Evolutionary conservation across 2,329 filamentous ascomycete genomes (phyloP).

Genomic region (Phialemoniopsis sp.): DNA sequence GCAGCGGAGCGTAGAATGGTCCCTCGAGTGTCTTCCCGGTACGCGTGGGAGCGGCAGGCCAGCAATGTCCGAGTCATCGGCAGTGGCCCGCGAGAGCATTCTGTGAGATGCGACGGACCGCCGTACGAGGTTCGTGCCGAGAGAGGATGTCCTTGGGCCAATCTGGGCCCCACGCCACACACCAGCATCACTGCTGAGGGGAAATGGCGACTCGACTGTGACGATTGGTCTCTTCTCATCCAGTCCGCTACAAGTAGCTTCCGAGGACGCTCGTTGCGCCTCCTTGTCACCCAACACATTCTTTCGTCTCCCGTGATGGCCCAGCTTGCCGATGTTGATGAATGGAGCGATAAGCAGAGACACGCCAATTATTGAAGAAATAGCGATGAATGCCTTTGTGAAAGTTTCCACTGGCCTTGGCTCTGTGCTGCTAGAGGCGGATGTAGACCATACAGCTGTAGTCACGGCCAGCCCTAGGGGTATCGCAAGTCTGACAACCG

Average conservation of each 20-base stretch:
- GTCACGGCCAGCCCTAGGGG: conserved; percentile 24
- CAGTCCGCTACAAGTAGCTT: background rate
- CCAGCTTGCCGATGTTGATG: conserved; percentile 22
- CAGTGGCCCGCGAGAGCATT: background rate
- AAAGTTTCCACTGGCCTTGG: conserved; percentile 17
- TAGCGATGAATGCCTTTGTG: conserved; percentile 22
- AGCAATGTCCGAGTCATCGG: background rate
- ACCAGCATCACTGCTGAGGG: background rate
- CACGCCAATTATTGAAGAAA: conserved; percentile 19
- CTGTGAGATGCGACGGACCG: background rate
- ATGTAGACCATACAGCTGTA: conserved; percentile 26
- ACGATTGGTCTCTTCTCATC: background rate
- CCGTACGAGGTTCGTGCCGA: background rate
- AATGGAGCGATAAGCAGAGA: conserved; percentile 22
- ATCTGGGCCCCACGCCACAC: background rate
- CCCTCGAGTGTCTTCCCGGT: background rate
- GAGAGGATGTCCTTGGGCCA: background rate
- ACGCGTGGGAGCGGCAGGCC: background rate
- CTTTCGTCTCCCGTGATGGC: conserved; percentile 1
- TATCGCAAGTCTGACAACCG: conserved; percentile 20
- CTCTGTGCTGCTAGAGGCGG: conserved; percentile 12
- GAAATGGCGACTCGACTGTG: background rate
- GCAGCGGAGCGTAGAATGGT: background rate
- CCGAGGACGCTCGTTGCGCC: background rate
- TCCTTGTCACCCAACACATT: background rate